Evolutionary conservation across 306 rosid genomes (phyloP).

Genomic region (Ormosia semicastrata): DNA sequence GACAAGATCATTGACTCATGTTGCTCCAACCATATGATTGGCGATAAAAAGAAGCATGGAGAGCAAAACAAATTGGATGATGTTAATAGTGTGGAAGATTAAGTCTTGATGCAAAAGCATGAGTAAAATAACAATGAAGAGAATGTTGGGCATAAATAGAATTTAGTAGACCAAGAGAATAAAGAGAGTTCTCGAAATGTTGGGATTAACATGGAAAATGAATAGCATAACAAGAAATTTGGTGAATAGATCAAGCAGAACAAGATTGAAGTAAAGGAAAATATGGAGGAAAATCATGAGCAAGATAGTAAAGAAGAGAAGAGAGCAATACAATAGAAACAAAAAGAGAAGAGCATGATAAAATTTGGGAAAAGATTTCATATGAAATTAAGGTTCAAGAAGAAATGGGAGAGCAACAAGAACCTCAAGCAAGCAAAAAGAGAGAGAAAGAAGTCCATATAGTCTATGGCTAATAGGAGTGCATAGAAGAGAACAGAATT

Average conservation of each 20-base stretch:
- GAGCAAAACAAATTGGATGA: constrained; percentile 48
- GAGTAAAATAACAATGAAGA: constrained; percentile 37
- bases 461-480: too few species aligned
- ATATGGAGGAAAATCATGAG: constrained; percentile 22
- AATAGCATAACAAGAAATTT: constrained; percentile 33
- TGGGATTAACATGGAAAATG: constrained; percentile 24
- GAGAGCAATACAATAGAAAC: constrained; percentile 30
- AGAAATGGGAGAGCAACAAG: constrained; percentile 36
- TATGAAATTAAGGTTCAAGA: constrained; percentile 55
- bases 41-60: constrained; percentile 35
- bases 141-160: constrained; percentile 40
- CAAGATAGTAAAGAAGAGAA: constrained; percentile 43
- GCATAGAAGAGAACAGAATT: too few species aligned
- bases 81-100: constrained; percentile 32
- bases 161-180: constrained; percentile 39
- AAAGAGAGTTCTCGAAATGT: constrained; percentile 36
- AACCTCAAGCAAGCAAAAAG: too few species aligned
- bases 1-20: too few species aligned
- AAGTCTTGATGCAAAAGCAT: constrained; percentile 30
- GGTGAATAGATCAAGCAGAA: constrained; percentile 21
- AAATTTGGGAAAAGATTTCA: constrained; percentile 50
- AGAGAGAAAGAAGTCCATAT: too few species aligned
- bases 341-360: constrained; percentile 47
- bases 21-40: too few species aligned
- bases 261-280: constrained; percentile 20